A percentile compares a stretch with the other conserved stretches of the same genome.
Evolutionary conservation across 2,329 filamentous ascomycete species (phyloP).

Genomic region (Aspergillus sp.): DNA sequence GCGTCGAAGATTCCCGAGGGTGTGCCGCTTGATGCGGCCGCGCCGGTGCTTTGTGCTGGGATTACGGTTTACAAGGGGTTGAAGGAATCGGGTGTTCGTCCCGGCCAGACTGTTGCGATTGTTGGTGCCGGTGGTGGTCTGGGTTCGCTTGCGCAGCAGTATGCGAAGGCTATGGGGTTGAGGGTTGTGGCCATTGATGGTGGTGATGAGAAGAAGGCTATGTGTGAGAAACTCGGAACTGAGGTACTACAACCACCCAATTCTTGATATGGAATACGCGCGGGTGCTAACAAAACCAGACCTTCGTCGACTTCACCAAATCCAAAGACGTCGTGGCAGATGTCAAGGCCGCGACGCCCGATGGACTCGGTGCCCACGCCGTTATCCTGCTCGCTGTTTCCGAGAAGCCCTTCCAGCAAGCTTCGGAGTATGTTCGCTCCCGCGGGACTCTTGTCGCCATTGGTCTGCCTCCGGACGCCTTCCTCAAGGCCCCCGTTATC

Average conservation of each 20-base stretch:
- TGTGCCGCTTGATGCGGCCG: conserved; percentile 71
- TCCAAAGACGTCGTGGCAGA: conserved; percentile 75
- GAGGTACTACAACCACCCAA: conserved; percentile 20
- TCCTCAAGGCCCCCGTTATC: conserved; percentile 79
- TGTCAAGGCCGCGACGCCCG: conserved; percentile 70
- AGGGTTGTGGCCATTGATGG: conserved; percentile 77
- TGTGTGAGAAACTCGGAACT: conserved; percentile 68
- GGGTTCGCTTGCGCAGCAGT: conserved; percentile 78
- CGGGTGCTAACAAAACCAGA: conserved; percentile 35
- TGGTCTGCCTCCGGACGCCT: conserved; percentile 65
- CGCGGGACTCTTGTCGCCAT: conserved; percentile 81
- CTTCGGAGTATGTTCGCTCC: conserved; percentile 70
- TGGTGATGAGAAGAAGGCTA: conserved; percentile 74
- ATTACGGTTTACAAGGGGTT: conserved; percentile 88
- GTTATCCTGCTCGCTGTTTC: conserved; percentile 78
- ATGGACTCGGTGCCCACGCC: conserved; percentile 74
- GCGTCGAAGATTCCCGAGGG: conserved; percentile 78
- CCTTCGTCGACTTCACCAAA: conserved; percentile 72
- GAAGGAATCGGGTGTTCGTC: conserved; percentile 73
- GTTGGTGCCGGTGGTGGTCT: conserved; percentile 85
- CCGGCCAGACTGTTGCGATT: conserved; percentile 72
- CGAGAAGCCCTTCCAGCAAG: conserved; percentile 93
- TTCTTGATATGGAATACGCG: not conserved
- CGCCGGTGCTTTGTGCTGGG: conserved; percentile 78
- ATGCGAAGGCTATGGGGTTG: conserved; percentile 87